Base-by-base conservation (phyloP, 768 basidiomycete genomes). In the Boletus pseudo-olivaceus region DNA sequence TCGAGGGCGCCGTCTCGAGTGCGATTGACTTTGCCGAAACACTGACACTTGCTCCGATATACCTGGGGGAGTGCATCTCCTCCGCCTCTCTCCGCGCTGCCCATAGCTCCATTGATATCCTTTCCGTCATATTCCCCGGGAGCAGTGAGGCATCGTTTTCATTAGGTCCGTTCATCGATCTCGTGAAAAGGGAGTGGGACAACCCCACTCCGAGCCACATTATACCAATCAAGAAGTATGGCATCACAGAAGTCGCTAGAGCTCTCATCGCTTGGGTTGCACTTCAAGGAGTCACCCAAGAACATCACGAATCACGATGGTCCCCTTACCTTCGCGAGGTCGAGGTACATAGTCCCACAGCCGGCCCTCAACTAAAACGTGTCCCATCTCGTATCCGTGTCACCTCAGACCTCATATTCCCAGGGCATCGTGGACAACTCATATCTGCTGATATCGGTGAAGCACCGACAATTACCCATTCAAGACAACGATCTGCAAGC, bases 361-460 rank as follows among this genome's bases (percentile, higher is more conserved):
- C 71, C 60, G 17, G 70, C 62, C 62, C 57, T 11, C 62, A 61
- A 40, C 59, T 73, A 19, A 72, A 63, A 51, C 72, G 67, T 17
- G 63, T 64, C 57, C 67, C 51, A 53, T 85, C 87, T n/a, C 79
- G 83, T 11, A 73, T 90, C 19, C 83, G 84, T 48, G 85, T 91
- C 57, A 89, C 84, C 0, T 83, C 84, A 1, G 87, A 89, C 63
- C 75, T 85, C 43, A 82, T 87, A 45, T 82, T 87, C 55, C 83
- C 88, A 10, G 83, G 80, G 32, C 75, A 75, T 55, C 64, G 82
- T 60, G 88, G 86, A 7, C 88, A 91, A 62, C 82, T 93, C 45
- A 84, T 91, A 55, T 82, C 83, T 20, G 90, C 89, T 6, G 88
- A 90, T 60, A 90, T 92, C 38, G 89, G 88, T n/a, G 82, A 85